phyloP scores from a whole-genome alignment of 805 yeast species.

The Lipomyces sp. region DNA sequence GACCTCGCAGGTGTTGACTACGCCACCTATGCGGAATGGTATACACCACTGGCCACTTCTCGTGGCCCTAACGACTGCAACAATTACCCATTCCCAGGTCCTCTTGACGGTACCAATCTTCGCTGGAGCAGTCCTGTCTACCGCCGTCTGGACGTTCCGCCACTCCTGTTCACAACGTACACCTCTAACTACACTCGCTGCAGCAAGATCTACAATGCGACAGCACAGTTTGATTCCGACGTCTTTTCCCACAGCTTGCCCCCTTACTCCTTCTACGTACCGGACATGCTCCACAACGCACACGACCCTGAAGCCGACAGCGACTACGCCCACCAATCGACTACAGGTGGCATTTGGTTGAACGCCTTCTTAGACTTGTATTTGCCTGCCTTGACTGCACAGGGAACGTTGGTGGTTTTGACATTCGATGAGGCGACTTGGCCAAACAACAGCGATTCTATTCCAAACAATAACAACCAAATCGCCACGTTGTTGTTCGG shows the following conservation, averaged over 20 bases:
- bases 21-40: neutral
- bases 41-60: neutral
- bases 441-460: neutral
- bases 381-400: neutral
- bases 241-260: neutral
- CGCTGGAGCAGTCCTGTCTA: neutral
- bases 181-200: neutral
- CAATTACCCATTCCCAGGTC: neutral
- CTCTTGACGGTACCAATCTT: neutral
- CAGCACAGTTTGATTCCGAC: neutral
- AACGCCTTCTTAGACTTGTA: neutral
- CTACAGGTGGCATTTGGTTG: neutral
- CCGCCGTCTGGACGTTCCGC: neutral
- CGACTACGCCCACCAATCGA: neutral
- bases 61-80: conserved; percentile 2
- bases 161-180: neutral
- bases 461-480: neutral
- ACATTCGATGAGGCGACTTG: neutral
- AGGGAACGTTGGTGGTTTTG: neutral
- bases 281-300: neutral
- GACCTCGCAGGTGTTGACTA: neutral
- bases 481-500: neutral
- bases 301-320: neutral
- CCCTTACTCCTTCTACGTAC: neutral
- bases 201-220: neutral